Evolutionary conservation across 257 asterid species (phyloP).

Genomic region (Fraxinus pennsylvanica): DNA sequence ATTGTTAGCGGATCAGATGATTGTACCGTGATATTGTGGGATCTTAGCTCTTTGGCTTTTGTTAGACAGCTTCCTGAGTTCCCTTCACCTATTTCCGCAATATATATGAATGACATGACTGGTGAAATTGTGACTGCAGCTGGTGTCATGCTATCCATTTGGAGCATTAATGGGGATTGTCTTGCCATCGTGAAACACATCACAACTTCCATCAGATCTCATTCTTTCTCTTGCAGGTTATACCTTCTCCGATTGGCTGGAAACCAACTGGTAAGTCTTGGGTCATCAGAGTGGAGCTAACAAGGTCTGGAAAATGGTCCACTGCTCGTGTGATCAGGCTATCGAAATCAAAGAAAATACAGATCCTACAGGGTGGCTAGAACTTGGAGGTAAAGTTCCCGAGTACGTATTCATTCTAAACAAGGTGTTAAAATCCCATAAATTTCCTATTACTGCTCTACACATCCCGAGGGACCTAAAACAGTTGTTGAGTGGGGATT

Average conservation of each 20-base stretch:
- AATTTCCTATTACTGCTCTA: conserved; percentile 75
- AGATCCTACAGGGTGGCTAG: conserved; percentile 56
- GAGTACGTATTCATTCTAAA: conserved; percentile 81
- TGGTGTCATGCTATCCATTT: conserved; percentile 82
- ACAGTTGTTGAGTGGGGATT: conserved; percentile 87
- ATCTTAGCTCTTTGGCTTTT: conserved; percentile 82
- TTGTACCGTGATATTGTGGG: conserved; percentile 86
- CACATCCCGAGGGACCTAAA: conserved; percentile 76
- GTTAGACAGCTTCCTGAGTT: conserved; percentile 89
- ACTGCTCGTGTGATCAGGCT: conserved; percentile 64
- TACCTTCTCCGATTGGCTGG: conserved; percentile 78
- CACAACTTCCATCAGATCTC: conserved; percentile 96
- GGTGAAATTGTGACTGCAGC: conserved; percentile 93
- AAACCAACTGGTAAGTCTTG: conserved; percentile 80
- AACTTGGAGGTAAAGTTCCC: conserved; percentile 59
- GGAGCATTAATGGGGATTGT: conserved; percentile 96
- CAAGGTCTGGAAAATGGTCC: conserved; percentile 94
- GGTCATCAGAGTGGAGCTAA: conserved; percentile 98
- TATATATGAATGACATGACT: conserved; percentile 76
- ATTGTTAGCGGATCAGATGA: conserved; percentile 96
- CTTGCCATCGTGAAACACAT: conserved; percentile 86
- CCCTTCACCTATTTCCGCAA: conserved; percentile 80
- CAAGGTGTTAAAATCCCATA: conserved; percentile 81
- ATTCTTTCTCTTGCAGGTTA: conserved; percentile 75
- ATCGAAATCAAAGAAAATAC: conserved; percentile 43